Percentiles rank a stretch among this genome's conserved stretches.
Conservation (phyloP, 2,329 filamentous ascomycete genomes). For the Colletotrichum tofieldiae region DNA sequence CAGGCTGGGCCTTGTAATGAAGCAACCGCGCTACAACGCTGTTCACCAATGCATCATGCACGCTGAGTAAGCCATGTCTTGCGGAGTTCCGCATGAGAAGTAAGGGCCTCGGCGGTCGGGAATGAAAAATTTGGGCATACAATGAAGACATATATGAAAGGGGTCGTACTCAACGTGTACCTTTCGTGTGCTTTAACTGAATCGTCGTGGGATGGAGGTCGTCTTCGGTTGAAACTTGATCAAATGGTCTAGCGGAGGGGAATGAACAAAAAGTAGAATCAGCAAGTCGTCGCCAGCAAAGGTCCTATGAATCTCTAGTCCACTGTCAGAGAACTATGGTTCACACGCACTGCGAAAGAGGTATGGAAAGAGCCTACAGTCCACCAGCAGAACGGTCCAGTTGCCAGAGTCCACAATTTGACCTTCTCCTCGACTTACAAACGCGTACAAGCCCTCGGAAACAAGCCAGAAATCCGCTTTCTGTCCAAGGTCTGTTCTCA, state of each 20-base stretch:
- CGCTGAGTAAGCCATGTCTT: conserved; percentile 25
- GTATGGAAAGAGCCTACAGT: background rate
- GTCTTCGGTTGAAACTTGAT: background rate
- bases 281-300: background rate
- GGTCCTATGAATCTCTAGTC: too few relatives aligned
- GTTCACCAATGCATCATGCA: background rate
- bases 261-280: background rate
- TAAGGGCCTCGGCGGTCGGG: background rate
- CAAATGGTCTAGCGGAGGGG: background rate
- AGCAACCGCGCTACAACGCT: background rate
- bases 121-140: too few relatives aligned
- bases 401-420: background rate
- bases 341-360: background rate
- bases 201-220: too few relatives aligned
- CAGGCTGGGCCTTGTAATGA: background rate
- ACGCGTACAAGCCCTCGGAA: too few relatives aligned
- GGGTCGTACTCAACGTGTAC: background rate
- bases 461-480: background rate
- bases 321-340: background rate
- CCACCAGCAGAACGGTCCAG: background rate
- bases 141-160: too few relatives aligned
- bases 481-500: background rate
- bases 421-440: too few relatives aligned
- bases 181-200: background rate
- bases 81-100: conserved; percentile 23